These are phyloP conservation scores for Dothistroma pini DNA, from an alignment of 2,329 filamentous ascomycete species.

Conservation along the genomic window DNA sequence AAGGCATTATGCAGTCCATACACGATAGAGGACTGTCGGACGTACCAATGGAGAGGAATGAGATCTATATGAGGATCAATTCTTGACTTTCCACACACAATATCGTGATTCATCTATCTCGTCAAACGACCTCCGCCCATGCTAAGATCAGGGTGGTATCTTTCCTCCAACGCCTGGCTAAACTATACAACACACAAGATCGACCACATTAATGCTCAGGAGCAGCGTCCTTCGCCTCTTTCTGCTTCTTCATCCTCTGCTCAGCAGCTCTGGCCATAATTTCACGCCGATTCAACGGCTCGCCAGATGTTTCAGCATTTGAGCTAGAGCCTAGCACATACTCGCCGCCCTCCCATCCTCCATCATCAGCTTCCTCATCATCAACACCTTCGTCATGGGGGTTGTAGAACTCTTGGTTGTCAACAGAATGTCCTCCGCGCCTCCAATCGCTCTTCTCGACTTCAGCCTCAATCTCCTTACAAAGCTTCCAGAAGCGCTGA, in stretches of 20 bases:
- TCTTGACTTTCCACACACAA: neutral
- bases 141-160: neutral
- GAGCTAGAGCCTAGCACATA: conserved; percentile 54
- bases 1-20: no score
- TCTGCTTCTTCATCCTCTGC: conserved; percentile 57
- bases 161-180: conserved; percentile 4
- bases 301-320: conserved; percentile 26
- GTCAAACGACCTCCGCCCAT: neutral
- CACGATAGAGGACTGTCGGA: neutral
- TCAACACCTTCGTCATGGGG: conserved; percentile 38
- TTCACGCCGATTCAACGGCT: conserved; percentile 64
- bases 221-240: conserved; percentile 37
- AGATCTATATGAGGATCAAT: neutral
- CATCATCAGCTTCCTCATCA: conserved; percentile 58
- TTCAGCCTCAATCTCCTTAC: conserved; percentile 80
- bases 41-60: no score
- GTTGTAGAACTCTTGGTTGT: conserved; percentile 56
- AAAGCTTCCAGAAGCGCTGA: conserved; percentile 83
- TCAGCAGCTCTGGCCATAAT: conserved; percentile 71
- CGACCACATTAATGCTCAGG: conserved; percentile 2
- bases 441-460: conserved; percentile 78
- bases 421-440: conserved; percentile 62
- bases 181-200: neutral
- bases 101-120: neutral
- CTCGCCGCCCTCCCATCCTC: conserved; percentile 74